phyloP scores from a whole-genome alignment of 2,329 filamentous ascomycete species.

The Dothideomycetes sp. region DNA sequence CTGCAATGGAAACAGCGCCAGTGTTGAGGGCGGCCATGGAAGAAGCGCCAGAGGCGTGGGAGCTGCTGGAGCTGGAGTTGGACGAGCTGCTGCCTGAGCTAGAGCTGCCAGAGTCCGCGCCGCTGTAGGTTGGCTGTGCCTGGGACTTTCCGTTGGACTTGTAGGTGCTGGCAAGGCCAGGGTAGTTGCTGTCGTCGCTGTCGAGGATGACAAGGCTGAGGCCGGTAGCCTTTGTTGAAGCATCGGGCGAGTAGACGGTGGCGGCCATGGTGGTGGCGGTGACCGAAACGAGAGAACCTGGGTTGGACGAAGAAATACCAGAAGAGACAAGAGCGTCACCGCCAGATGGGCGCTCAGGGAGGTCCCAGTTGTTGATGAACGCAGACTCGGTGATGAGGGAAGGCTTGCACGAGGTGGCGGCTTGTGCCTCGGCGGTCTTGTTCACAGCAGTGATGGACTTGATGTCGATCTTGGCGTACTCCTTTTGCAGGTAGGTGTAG shows the following conservation, averaged over 20 bases:
- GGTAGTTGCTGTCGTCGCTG: slow-evolving; percentile 4
- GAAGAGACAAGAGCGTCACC: slow-evolving; percentile 60
- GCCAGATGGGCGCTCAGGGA: slow-evolving; percentile 55
- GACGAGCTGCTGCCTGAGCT: not conserved
- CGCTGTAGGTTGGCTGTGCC: not conserved
- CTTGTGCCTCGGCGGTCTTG: slow-evolving; percentile 38
- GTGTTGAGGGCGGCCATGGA: slow-evolving; percentile 3
- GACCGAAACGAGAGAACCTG: slow-evolving; percentile 43
- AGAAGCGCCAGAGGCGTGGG: slow-evolving; percentile 1
- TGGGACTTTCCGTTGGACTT: not conserved
- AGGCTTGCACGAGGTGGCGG: slow-evolving; percentile 49
- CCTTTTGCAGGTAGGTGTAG: slow-evolving; percentile 55
- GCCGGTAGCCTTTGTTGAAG: slow-evolving; percentile 43
- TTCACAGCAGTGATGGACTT: slow-evolving; percentile 48
- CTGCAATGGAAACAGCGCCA: slow-evolving; percentile 2
- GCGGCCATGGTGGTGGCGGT: slow-evolving; percentile 41
- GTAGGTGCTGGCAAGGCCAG: slow-evolving; percentile 5
- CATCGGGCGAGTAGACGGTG: slow-evolving; percentile 42
- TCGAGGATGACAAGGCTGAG: slow-evolving; percentile 23
- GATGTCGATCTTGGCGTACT: slow-evolving; percentile 65
- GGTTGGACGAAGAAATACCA: slow-evolving; percentile 52
- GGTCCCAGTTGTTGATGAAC: slow-evolving; percentile 65
- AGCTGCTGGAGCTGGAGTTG: not conserved
- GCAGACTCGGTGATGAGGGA: slow-evolving; percentile 52
- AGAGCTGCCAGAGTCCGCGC: not conserved